Percentiles rank a stretch among this genome's conserved stretches.
These are phyloP conservation scores for Xylariaceae sp. DNA, from an alignment of 2,329 filamentous ascomycete genomes.

Conservation along the genomic window DNA sequence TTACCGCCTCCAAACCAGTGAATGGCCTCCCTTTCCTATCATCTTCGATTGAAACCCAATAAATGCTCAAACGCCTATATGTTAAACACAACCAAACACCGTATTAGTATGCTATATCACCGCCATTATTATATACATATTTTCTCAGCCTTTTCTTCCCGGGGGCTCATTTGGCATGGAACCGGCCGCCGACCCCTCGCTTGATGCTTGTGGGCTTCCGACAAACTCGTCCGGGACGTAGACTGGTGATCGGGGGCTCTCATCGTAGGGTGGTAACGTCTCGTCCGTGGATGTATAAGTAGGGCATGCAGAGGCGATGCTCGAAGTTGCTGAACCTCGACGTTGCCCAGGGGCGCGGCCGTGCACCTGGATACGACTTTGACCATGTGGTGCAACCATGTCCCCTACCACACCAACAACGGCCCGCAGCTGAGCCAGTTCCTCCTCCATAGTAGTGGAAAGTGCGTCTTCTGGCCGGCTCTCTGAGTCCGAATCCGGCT, in stretches of 20 bases:
- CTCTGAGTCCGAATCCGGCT: no score
- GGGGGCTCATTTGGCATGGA: background rate
- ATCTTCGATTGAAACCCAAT: no score
- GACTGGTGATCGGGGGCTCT: conserved; percentile 27
- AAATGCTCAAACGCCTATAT: no score
- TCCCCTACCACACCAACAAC: conserved; percentile 44
- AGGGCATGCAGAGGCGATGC: conserved; percentile 29
- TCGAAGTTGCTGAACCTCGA: conserved; percentile 21
- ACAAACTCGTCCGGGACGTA: background rate
- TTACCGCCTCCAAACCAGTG: no score
- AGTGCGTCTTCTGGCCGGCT: conserved; percentile 15
- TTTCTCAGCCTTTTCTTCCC: background rate
- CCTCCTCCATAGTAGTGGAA: conserved; percentile 43
- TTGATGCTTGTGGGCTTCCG: background rate
- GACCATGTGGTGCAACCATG: conserved; percentile 42
- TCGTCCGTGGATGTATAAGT: conserved; percentile 35
- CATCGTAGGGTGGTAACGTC: conserved; percentile 41
- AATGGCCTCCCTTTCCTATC: no score
- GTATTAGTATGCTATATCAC: background rate
- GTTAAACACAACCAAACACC: no score
- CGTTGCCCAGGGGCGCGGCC: conserved; percentile 15
- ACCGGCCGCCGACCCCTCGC: background rate
- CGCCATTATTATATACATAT: background rate
- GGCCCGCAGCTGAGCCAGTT: conserved; percentile 45
- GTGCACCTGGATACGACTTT: conserved; percentile 17